Base-by-base conservation (phyloP, 768 basidiomycete species). In the Ramaria sp. region DNA sequence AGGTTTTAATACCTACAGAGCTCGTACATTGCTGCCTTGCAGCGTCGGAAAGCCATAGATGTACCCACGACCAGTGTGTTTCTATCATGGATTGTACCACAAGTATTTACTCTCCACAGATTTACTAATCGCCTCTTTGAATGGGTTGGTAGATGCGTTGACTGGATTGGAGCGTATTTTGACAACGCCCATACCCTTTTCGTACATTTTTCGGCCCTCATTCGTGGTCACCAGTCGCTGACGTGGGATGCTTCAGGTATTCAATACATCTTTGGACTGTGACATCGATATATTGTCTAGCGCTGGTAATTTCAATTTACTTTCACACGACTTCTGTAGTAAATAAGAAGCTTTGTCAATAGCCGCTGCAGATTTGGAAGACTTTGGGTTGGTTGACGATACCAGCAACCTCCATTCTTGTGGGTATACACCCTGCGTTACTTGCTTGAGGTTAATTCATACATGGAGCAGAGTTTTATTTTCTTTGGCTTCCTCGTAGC, bases 181-280 rank as follows among this genome's bases (percentile, higher is more conserved):
- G 4, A 87, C 84, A 0, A 85, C 84, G 1, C 85, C 86, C 3
- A 85, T 88, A 46, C 86, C 85, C 10, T 87, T 84, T 69, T 86
- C 84, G 78, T 86, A 61, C 42, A 77, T 68, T 4, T 37, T 37
- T 37, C 2, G 46, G 22, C 10, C 31, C 24, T 24, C n/a, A 33
- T 22, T n/a, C 20, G 6, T 24, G 3, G 24, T n/a, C 17, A 10
- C 12, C 49, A 27, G 3, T 13, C 19, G 22, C 50, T 57, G 11
- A 42, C 31, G 5, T 34, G 30, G 39, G 38, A 33, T 45, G 34
- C 13, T 37, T 58, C 60, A 84, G 83, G 42, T 86, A 86, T 63
- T 80, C 80, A 1, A 70, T 82, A 34, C 86, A 88, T 63, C 69
- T 88, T 41, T 87, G 84, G 85, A 65, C 73, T 0, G 81, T 85